Evolutionary conservation across 768 basidiomycete species (phyloP).

Genomic region (Lentinula raphanica): DNA sequence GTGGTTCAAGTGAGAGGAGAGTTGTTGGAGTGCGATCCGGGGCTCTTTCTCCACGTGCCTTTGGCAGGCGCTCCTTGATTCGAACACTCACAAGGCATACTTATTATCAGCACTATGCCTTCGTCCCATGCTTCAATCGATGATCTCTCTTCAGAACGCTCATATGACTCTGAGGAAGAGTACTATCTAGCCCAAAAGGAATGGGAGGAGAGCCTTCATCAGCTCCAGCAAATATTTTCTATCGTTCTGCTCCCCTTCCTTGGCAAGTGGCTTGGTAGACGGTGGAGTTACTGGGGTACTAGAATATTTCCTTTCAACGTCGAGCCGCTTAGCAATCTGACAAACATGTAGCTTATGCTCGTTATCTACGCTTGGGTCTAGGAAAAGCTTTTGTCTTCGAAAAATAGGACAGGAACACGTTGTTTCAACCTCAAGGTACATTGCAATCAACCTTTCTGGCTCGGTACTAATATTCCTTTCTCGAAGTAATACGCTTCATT

Average conservation of each 20-base stretch:
- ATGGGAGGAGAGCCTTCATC: conserved; percentile 88
- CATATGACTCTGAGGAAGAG: conserved; percentile 58
- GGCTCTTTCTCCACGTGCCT: not conserved
- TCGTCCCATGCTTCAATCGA: conserved; percentile 58
- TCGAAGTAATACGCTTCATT: conserved; percentile 37
- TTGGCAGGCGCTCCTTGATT: not conserved
- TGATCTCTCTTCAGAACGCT: conserved; percentile 48
- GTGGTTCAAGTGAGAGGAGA: conserved; percentile 11
- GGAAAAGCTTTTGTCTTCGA: conserved; percentile 62
- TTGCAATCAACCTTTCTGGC: not conserved
- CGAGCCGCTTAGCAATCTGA: conserved; percentile 12
- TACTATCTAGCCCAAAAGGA: conserved; percentile 77
- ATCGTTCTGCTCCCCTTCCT: conserved; percentile 80
- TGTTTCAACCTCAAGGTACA: not conserved
- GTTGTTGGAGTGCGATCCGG: not conserved
- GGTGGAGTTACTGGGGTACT: conserved; percentile 84
- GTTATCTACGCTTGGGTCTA: conserved; percentile 63
- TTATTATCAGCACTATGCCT: conserved; percentile 42
- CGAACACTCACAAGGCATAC: conserved; percentile 1
- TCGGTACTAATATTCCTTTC: conserved; percentile 10
- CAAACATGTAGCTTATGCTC: conserved; percentile 52
- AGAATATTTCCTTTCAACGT: conserved; percentile 13
- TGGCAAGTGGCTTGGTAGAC: conserved; percentile 84
- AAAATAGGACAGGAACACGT: not conserved
- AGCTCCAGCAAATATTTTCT: conserved; percentile 76